phyloP scores from a whole-genome alignment of 2,329 filamentous ascomycete genomes.

The Incumbomyces lentus region DNA sequence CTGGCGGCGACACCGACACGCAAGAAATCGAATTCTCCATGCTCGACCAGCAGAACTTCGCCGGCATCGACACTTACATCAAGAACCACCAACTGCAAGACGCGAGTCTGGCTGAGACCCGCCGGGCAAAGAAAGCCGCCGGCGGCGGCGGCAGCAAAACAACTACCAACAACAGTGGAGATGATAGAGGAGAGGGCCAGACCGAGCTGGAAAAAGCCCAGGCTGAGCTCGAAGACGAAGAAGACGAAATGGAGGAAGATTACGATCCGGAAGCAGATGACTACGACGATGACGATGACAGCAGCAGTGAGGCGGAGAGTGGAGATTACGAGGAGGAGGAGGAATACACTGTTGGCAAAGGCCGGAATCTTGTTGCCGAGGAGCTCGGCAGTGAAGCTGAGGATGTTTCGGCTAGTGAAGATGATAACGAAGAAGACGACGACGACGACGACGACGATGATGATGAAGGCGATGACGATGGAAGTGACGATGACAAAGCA shows the following conservation, averaged over 20 bases:
- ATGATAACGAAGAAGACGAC: constrained; percentile 14
- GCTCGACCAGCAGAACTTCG: constrained; percentile 54
- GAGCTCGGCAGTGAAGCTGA: constrained; percentile 37
- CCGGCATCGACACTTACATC: constrained; percentile 52
- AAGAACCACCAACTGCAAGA: constrained; percentile 53
- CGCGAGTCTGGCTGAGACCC: constrained; percentile 50
- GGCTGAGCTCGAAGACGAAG: constrained; percentile 35
- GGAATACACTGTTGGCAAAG: constrained; percentile 25
- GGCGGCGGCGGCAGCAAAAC: no score
- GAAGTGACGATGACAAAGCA: neutral
- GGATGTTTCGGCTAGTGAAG: constrained; percentile 24
- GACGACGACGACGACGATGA: constrained; percentile 11
- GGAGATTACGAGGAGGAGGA: no score
- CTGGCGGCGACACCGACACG: constrained; percentile 6
- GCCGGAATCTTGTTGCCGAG: constrained; percentile 29
- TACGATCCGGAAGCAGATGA: constrained; percentile 42
- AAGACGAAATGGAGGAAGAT: constrained; percentile 41
- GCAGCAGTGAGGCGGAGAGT: constrained; percentile 35
- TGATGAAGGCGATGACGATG: constrained; percentile 7
- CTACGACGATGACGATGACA: constrained; percentile 38
- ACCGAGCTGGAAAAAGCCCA: constrained; percentile 50
- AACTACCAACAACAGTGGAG: constrained; percentile 10
- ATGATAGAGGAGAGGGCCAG: constrained; percentile 33
- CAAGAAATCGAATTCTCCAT: constrained; percentile 55
- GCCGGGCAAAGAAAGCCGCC: constrained; percentile 51